A percentile compares a stretch with the other conserved stretches of the same genome.
These are phyloP conservation scores for Sugiyamaella qingdaonensis DNA, from an alignment of 805 yeast genomes.

Conservation along the genomic window DNA sequence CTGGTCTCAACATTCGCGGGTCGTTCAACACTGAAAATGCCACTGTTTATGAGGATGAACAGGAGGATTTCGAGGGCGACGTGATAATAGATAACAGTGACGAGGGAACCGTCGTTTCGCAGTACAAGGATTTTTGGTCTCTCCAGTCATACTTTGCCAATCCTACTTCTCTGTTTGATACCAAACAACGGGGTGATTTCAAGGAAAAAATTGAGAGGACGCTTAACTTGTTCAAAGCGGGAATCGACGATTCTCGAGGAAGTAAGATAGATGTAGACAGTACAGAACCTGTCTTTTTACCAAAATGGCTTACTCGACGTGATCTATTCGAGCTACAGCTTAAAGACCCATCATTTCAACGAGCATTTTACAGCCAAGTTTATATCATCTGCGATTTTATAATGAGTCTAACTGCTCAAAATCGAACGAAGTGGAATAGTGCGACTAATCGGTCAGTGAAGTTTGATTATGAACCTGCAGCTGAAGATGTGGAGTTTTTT, in stretches of 20 bases:
- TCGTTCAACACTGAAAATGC: constrained; percentile 32
- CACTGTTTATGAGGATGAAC: constrained; percentile 24
- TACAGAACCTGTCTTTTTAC: constrained; percentile 28
- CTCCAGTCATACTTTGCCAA: constrained; percentile 29
- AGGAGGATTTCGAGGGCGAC: constrained; percentile 12
- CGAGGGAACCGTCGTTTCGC: background rate
- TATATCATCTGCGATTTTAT: constrained; percentile 29
- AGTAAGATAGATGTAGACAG: constrained; percentile 1
- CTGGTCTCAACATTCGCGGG: constrained; percentile 36
- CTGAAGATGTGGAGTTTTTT: constrained; percentile 20
- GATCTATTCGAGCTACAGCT: constrained; percentile 33
- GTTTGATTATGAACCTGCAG: constrained; percentile 19
- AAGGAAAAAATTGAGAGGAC: constrained; percentile 17
- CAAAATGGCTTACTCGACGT: constrained; percentile 35
- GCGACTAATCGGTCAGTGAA: constrained; percentile 24
- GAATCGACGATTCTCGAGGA: background rate
- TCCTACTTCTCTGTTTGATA: constrained; percentile 22
- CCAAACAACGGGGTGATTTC: constrained; percentile 12
- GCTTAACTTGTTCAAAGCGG: constrained; percentile 17
- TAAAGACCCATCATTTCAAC: constrained; percentile 30
- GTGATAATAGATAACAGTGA: constrained; percentile 7
- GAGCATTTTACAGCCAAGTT: constrained; percentile 28
- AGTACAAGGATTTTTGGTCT: constrained; percentile 30
- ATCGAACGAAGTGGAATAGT: constrained; percentile 14
- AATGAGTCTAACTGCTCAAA: constrained; percentile 15